Evolutionary conservation across 768 basidiomycete species (phyloP).

Genomic region (Russula virescens): DNA sequence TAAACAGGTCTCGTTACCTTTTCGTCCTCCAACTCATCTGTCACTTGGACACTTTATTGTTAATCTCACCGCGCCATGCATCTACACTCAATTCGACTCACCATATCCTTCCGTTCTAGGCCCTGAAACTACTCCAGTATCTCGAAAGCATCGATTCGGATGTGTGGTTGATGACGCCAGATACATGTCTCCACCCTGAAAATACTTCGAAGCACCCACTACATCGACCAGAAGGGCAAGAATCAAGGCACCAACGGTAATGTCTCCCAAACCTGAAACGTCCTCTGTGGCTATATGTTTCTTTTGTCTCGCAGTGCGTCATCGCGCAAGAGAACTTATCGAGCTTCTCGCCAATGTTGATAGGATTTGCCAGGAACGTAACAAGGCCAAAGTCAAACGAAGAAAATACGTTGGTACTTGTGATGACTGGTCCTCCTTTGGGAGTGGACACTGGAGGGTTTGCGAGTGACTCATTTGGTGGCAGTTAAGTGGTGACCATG

Average conservation of each 20-base stretch:
- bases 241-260: slow-evolving; percentile 95
- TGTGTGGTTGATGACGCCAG: slow-evolving; percentile 95
- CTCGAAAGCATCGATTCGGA: too few relatives aligned
- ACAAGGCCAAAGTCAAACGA: slow-evolving; percentile 88
- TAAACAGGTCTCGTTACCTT: too few relatives aligned
- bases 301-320: slow-evolving; percentile 64
- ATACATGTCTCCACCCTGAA: slow-evolving; percentile 41
- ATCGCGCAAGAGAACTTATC: slow-evolving; percentile 88
- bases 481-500: too few relatives aligned
- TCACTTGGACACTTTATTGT: too few relatives aligned
- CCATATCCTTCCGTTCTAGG: slow-evolving; percentile 38
- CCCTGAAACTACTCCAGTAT: slow-evolving; percentile 66
- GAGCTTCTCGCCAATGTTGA: slow-evolving; percentile 90
- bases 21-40: too few relatives aligned
- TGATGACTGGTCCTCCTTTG: slow-evolving; percentile 70
- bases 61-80: too few relatives aligned
- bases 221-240: slow-evolving; percentile 97
- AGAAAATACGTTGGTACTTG: slow-evolving; percentile 86
- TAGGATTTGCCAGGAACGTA: slow-evolving; percentile 78
- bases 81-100: neutral
- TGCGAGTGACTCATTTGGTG: slow-evolving; percentile 44
- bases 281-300: neutral
- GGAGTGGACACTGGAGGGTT: slow-evolving; percentile 63
- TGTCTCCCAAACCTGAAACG: slow-evolving; percentile 5
- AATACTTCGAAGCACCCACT: slow-evolving; percentile 96